Evolutionary conservation across 2,329 filamentous ascomycete species (phyloP).

Genomic region (Macrophomina phaseolina): DNA sequence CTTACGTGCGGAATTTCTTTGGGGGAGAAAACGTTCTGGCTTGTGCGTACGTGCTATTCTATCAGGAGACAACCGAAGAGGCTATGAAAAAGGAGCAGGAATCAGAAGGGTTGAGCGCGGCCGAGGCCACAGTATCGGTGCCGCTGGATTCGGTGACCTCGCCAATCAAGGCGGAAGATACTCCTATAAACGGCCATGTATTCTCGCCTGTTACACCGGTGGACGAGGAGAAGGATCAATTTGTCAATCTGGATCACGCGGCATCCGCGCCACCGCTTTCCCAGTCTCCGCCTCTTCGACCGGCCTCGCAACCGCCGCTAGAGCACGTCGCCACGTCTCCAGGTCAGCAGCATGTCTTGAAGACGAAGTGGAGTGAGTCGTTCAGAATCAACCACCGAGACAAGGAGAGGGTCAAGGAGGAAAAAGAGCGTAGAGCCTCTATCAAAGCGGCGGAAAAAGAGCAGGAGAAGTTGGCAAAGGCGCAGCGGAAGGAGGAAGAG

Average conservation of each 20-base stretch:
- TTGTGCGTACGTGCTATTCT: conserved; percentile 96
- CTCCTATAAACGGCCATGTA: conserved; percentile 38
- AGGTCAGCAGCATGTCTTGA: conserved; percentile 24
- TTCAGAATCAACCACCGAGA: conserved; percentile 11
- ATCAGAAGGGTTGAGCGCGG: conserved; percentile 66
- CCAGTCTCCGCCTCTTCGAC: conserved; percentile 13
- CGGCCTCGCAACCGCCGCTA: conserved; percentile 38
- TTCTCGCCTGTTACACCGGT: conserved; percentile 47
- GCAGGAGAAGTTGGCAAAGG: conserved; percentile 50
- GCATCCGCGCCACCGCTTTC: conserved; percentile 62
- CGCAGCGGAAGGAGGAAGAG: conserved; percentile 55
- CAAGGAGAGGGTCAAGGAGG: conserved; percentile 32
- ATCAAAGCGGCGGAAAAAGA: conserved; percentile 59
- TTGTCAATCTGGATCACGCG: conserved; percentile 68
- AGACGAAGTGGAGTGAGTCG: conserved; percentile 22
- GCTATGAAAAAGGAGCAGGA: conserved; percentile 79
- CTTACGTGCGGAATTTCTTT: conserved; percentile 96
- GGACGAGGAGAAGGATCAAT: conserved; percentile 53
- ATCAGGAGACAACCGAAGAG: conserved; percentile 84
- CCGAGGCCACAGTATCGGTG: conserved; percentile 65
- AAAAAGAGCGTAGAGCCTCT: conserved; percentile 28
- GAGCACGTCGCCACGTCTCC: conserved; percentile 38
- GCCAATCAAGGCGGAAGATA: conserved; percentile 35
- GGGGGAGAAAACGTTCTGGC: conserved; percentile 84
- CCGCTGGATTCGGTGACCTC: conserved; percentile 51